Conservation (phyloP, 148 eudicot species). For the Salicornia ramosissima region DNA sequence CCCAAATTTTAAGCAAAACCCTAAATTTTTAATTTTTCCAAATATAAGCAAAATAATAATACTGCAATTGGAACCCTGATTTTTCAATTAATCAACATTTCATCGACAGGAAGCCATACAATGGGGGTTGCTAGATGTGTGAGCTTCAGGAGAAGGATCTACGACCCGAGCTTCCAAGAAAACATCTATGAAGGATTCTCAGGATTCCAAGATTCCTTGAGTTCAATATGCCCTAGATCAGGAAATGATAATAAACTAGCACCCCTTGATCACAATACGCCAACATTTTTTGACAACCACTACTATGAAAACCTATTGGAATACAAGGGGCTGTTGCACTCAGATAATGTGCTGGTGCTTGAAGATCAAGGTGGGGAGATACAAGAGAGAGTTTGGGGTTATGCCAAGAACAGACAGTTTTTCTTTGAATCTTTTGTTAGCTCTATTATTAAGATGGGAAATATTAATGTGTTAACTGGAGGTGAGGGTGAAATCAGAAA, state of each 20-base stretch:
- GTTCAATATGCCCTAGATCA: conserved; percentile 40
- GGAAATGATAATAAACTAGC: conserved; percentile 37
- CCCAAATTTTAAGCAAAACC: too few species aligned
- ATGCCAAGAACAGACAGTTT: conserved; percentile 28
- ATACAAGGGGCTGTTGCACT: conserved; percentile 46
- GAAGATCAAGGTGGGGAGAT: conserved; percentile 47
- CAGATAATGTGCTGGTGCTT: conserved; percentile 54
- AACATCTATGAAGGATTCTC: conserved; percentile 26
- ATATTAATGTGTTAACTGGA: conserved; percentile 50
- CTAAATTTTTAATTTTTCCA: too few species aligned
- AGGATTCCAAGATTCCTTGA: conserved; percentile 27
- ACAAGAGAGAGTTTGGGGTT: conserved; percentile 43
- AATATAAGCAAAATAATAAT: too few species aligned
- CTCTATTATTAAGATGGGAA: conserved; percentile 74
- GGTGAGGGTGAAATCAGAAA: conserved; percentile 56
- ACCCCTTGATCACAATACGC: conserved; percentile 42
- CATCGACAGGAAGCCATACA: conserved; percentile 58
- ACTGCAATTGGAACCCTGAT: too few species aligned
- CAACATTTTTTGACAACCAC: conserved; percentile 50
- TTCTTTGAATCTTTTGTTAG: conserved; percentile 53
- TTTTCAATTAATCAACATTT: neutral
- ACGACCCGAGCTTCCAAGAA: conserved; percentile 35
- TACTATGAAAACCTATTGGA: conserved; percentile 48
- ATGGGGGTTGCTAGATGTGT: conserved; percentile 61
- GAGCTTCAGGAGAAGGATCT: conserved; percentile 58